Evolutionary conservation across 208 protist species (phyloP).

Genomic region (Wallacemonas sp.): DNA sequence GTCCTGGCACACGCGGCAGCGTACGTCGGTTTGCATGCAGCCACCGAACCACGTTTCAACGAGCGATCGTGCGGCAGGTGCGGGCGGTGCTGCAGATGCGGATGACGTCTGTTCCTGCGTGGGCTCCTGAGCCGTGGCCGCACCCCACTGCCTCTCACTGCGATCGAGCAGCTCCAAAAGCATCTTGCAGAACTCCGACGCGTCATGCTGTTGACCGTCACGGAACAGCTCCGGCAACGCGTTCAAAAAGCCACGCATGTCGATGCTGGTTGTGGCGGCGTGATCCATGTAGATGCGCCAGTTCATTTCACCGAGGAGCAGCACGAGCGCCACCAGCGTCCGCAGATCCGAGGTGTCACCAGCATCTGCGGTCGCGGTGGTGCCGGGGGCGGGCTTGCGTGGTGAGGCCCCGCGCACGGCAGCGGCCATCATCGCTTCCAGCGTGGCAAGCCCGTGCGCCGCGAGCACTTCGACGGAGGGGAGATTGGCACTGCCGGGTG

Average conservation of each 20-base stretch:
- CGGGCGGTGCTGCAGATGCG: neutral
- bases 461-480: too few species aligned
- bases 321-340: slow-evolving; percentile 24
- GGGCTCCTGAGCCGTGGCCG: neutral
- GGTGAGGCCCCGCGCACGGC: neutral
- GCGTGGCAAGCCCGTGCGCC: neutral
- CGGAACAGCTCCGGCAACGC: slow-evolving; percentile 49
- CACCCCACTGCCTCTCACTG: slow-evolving; percentile 9
- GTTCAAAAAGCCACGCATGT: slow-evolving; percentile 23
- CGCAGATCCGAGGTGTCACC: neutral
- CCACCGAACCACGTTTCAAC: slow-evolving; percentile 65
- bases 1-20: slow-evolving; percentile 37
- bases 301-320: slow-evolving; percentile 52
- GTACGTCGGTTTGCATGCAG: slow-evolving; percentile 34
- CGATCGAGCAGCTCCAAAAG: slow-evolving; percentile 62
- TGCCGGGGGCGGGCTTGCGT: neutral
- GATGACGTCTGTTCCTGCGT: neutral
- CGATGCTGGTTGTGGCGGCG: slow-evolving; percentile 24
- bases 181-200: slow-evolving; percentile 70
- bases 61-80: slow-evolving; percentile 5
- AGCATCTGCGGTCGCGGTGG: neutral
- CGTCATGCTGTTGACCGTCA: slow-evolving; percentile 69
- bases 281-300: slow-evolving; percentile 39
- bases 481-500: too few species aligned
- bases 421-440: neutral